Base-by-base conservation (phyloP, 140 eudicot species). In the Senecio squalidus region DNA sequence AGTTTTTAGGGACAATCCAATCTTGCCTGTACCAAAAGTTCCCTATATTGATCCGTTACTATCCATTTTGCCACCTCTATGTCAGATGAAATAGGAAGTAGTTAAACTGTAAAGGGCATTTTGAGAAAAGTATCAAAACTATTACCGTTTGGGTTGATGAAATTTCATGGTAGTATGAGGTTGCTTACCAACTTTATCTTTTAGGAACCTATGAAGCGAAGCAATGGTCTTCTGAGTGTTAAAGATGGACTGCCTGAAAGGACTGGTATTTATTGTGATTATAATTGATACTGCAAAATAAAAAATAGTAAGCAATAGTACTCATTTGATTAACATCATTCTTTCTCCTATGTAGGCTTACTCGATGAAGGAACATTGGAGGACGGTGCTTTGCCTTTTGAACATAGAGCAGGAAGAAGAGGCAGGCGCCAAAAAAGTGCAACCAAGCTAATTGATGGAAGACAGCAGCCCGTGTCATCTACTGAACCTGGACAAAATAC, bases 351-450 rank as follows among this genome's bases (percentile, higher is more conserved):
- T 72, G 31, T 61, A 84, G 85, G 76, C 31, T 44, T 68, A 28
- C 47, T 67, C 10, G 60, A 77, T 66, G 72, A 62, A 48, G 78
- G 61, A 39, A 39, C 57, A 60, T 49, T 57, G 23, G 74, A 71
- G 38, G 77, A 64, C 74, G 92, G 59, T 30, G 53, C 60, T 17
- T 68, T 66, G 14, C 47, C 30, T 52, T 61, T 74, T 56, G 87
- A 81, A 9, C 76, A 62, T 5, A 76, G 78, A 61, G 24, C 78
- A 3, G 90, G 94, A 47, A 86, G 94, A 76, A 86, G 76, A 72
- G 60, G 81, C 51, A 76, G 71, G 65, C 82, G 91, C 27, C 78
- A 69, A 58, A 83, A 73, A 58, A 78, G 60, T 66, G 49, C 76
- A 5, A 55, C 84, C 48, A 86, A 76, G 75, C 50, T 56, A 18